Base-by-base conservation (phyloP, 1,139 yeast species). In the Spathaspora sp. region DNA sequence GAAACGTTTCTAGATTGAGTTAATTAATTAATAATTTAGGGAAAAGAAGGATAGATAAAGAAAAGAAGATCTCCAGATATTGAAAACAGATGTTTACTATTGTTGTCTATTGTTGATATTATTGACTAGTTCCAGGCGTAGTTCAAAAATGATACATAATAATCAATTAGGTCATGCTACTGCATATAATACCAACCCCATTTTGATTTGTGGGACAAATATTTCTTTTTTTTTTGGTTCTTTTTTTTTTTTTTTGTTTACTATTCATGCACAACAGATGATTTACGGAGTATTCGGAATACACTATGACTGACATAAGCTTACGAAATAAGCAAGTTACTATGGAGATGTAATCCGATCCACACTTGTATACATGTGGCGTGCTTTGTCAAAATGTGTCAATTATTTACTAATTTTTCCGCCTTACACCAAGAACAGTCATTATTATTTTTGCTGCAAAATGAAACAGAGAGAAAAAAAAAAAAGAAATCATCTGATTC, bases 1-100 rank as follows among this genome's bases (percentile, higher is more conserved):
- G 36, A 13, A 7, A 15, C 16, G 36, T 15, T 31, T 31, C 36
- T 15, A 31, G 36, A 31, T 31, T 31, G 36, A 15, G 17, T 7
- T 15, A 7, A 9, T 13, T 31, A 11, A 31, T 31, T 31, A 31
- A 15, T 31, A 31, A 31, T 31, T 9, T 18, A 13, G 15, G 31
- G 31, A 31, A 31, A 15, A 13, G 18, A 6, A 31, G 18, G 13
- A 31, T 31, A 7, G 13, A 13, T n/a, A 31, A 7, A 13, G 18
- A 15, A 15, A 31, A 31, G n/a, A n/a, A n/a, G n/a, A 31, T 31
- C 36, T 31, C 36, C 36, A 31, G 36, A 31, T 31, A 15, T 31
- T 9, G 4, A 31, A 13, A n/a, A n/a, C n/a, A n/a, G n/a, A n/a
- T n/a, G n/a, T n/a, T n/a, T 8, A 13, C 6, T 15, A 9, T 31